phyloP scores from a whole-genome alignment of 2,329 filamentous ascomycete species.

The Davidsoniella australis region DNA sequence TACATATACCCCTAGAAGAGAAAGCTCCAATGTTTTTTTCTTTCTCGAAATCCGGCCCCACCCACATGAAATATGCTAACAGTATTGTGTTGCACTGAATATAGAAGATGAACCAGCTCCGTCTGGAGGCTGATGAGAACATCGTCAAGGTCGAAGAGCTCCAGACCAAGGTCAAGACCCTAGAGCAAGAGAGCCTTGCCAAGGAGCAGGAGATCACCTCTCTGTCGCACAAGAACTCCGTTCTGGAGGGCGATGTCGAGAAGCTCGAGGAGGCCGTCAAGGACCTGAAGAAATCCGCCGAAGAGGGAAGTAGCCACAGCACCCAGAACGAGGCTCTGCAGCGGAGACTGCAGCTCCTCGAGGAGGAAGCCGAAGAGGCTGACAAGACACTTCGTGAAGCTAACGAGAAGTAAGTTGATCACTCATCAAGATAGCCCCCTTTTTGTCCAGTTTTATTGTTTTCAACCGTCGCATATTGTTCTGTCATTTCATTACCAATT shows the following conservation, averaged over 20 bases:
- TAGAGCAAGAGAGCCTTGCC: constrained; percentile 86
- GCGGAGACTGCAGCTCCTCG: constrained; percentile 83
- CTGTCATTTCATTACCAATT: neutral
- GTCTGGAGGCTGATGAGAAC: constrained; percentile 81
- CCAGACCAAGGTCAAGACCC: constrained; percentile 65
- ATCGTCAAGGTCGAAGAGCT: constrained; percentile 72
- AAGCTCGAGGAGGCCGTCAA: constrained; percentile 74
- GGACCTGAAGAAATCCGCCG: constrained; percentile 73
- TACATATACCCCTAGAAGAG: too few relatives aligned
- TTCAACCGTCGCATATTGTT: neutral
- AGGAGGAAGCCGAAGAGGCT: constrained; percentile 93
- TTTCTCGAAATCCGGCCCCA: neutral
- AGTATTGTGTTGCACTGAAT: constrained; percentile 2
- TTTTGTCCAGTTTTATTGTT: neutral
- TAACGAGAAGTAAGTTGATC: constrained; percentile 81
- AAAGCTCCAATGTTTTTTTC: neutral
- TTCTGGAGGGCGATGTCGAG: constrained; percentile 81
- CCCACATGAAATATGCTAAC: neutral
- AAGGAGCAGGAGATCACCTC: constrained; percentile 99
- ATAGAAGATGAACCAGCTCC: constrained; percentile 90
- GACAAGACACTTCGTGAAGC: constrained; percentile 93
- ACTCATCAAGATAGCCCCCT: neutral
- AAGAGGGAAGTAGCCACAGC: constrained; percentile 66
- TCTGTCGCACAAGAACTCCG: constrained; percentile 82
- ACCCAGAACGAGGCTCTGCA: constrained; percentile 83